phyloP scores from a whole-genome alignment of 2,329 filamentous ascomycete species.

The Neofusicoccum sp. region DNA sequence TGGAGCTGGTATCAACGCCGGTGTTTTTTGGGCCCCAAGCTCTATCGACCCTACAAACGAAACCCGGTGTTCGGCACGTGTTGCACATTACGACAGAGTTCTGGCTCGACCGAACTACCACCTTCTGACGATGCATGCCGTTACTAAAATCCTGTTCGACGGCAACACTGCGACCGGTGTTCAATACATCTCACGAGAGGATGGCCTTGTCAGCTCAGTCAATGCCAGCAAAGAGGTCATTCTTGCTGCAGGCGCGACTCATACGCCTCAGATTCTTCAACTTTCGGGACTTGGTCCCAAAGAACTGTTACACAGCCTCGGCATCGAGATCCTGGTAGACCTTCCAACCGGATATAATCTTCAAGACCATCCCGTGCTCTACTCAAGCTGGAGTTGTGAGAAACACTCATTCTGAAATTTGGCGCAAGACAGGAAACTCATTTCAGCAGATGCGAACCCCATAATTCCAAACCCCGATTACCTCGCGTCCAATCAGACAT shows the following conservation, averaged over 20 bases:
- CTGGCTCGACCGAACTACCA: slow-evolving; percentile 34
- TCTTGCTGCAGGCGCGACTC: slow-evolving; percentile 55
- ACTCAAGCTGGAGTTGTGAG: slow-evolving; percentile 40
- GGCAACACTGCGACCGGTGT: not conserved
- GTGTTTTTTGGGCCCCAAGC: not conserved
- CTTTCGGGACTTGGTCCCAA: slow-evolving; percentile 59
- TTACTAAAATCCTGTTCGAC: slow-evolving; percentile 24
- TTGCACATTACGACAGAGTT: slow-evolving; percentile 31
- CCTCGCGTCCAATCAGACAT: slow-evolving; percentile 40
- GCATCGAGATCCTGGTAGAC: slow-evolving; percentile 55
- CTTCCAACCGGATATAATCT: slow-evolving; percentile 64
- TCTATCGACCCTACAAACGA: slow-evolving; percentile 21
- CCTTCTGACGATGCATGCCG: slow-evolving; percentile 25
- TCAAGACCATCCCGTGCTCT: slow-evolving; percentile 59
- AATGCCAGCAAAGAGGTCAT: slow-evolving; percentile 47
- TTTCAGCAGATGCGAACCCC: not conserved
- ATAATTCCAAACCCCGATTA: slow-evolving; percentile 32
- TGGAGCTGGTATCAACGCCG: not conserved
- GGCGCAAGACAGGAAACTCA: not conserved
- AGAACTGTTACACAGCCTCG: slow-evolving; percentile 50
- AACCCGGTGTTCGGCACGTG: slow-evolving; percentile 35
- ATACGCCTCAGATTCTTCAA: slow-evolving; percentile 64
- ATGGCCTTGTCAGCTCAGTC: slow-evolving; percentile 21
- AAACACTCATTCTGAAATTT: too few relatives aligned
- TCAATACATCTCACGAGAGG: slow-evolving; percentile 19